These are phyloP conservation scores for Canavalia ensiformis DNA, from an alignment of 306 rosid genomes.

Conservation along the genomic window DNA sequence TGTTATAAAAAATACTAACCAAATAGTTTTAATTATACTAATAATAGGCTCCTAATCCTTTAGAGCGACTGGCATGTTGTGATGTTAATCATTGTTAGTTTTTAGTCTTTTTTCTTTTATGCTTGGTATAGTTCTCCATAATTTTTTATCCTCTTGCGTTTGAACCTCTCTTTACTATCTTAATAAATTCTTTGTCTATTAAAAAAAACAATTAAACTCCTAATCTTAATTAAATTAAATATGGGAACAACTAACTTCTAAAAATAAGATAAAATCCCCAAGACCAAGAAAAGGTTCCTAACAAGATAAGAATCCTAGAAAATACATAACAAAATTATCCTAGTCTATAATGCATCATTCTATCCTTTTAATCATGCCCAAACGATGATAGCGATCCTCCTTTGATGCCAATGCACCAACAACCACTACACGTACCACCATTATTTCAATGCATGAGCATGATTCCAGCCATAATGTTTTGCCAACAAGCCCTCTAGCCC, in stretches of 20 bases:
- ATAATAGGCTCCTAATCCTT: not conserved
- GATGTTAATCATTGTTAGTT: too few relatives aligned
- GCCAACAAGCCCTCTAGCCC: too few relatives aligned
- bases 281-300: not conserved
- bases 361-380: not conserved
- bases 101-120: not conserved
- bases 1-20: not conserved
- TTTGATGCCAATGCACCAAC: too few relatives aligned
- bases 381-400: too few relatives aligned
- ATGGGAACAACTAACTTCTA: not conserved
- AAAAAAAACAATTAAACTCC: not conserved
- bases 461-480: too few relatives aligned
- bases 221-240: not conserved
- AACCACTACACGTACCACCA: too few relatives aligned
- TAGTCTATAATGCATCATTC: slow-evolving; percentile 14
- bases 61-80: not conserved
- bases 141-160: not conserved
- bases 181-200: not conserved
- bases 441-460: too few relatives aligned
- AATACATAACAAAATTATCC: not conserved
- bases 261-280: slow-evolving; percentile 1
- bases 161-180: not conserved
- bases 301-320: slow-evolving; percentile 10
- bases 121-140: not conserved
- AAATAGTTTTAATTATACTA: not conserved